phyloP scores from a whole-genome alignment of 75 land plant species.

The Pseudotsuga menziesii region DNA sequence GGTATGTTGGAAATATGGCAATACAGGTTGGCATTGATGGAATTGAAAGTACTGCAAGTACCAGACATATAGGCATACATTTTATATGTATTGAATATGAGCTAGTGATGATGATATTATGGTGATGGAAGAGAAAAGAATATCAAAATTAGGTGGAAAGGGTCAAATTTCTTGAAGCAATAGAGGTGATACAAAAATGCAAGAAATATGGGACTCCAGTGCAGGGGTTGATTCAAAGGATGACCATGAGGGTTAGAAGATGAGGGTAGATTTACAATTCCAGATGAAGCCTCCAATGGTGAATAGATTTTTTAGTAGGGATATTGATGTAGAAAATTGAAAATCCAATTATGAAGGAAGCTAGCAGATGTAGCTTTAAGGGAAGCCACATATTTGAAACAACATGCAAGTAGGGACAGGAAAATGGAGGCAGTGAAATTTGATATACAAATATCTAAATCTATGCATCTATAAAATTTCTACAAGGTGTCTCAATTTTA shows the following conservation, averaged over 20 bases:
- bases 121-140: background rate
- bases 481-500: constrained; percentile 1
- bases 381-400: background rate
- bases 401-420: background rate
- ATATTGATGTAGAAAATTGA: background rate
- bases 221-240: constrained; percentile 92
- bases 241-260: constrained; percentile 75
- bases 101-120: too few relatives aligned
- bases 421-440: background rate
- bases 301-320: background rate
- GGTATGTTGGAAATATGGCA: too few relatives aligned
- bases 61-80: too few relatives aligned
- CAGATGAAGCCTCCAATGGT: background rate
- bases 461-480: background rate
- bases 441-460: background rate
- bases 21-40: too few relatives aligned
- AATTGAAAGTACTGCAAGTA: too few relatives aligned
- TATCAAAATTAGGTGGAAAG: constrained; percentile 10
- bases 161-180: constrained; percentile 15
- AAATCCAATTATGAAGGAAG: background rate
- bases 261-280: constrained; percentile 33
- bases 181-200: constrained; percentile 43
- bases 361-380: background rate
- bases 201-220: constrained; percentile 91
- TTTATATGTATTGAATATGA: too few relatives aligned